These are phyloP conservation scores for Lonicera japonica DNA, from an alignment of 129 eudicot species.

Conservation along the genomic window DNA sequence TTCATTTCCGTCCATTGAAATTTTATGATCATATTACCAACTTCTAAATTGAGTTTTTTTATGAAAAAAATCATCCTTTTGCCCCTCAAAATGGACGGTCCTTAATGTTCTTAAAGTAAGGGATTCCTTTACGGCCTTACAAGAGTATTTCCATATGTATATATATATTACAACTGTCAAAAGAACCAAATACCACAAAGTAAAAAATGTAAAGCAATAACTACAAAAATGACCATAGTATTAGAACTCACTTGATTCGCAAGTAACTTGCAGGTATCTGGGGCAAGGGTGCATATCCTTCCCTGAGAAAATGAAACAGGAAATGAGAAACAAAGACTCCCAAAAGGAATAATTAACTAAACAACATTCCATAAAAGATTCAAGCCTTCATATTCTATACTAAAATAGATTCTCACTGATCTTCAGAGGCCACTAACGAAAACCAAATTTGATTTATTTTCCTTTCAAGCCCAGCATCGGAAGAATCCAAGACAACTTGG, in stretches of 20 bases:
- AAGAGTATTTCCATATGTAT: too few relatives aligned
- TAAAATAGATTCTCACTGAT: conserved; percentile 44
- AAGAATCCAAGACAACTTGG: conserved; percentile 47
- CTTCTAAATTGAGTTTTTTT: too few relatives aligned
- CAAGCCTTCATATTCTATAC: background rate
- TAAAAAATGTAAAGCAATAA: background rate
- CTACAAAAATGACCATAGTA: background rate
- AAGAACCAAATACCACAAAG: background rate
- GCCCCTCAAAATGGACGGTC: background rate
- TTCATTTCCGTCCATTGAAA: too few relatives aligned
- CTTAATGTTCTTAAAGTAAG: too few relatives aligned
- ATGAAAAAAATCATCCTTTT: too few relatives aligned
- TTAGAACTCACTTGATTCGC: conserved; percentile 62
- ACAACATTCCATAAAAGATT: background rate
- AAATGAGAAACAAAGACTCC: conserved; percentile 1
- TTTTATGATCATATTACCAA: too few relatives aligned
- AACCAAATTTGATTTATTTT: conserved; percentile 64
- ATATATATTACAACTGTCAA: too few relatives aligned
- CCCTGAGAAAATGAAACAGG: conserved; percentile 36
- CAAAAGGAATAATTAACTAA: conserved; percentile 1
- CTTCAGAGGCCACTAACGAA: conserved; percentile 55
- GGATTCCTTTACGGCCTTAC: too few relatives aligned
- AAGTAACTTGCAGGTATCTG: conserved; percentile 72
- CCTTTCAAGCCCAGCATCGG: conserved; percentile 33
- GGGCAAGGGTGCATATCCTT: conserved; percentile 53